A percentile compares a stretch with the other conserved stretches of the same genome.
Evolutionary conservation across 164 flowering plant genomes (phyloP).

Genomic region (Chimonanthus praecox): DNA sequence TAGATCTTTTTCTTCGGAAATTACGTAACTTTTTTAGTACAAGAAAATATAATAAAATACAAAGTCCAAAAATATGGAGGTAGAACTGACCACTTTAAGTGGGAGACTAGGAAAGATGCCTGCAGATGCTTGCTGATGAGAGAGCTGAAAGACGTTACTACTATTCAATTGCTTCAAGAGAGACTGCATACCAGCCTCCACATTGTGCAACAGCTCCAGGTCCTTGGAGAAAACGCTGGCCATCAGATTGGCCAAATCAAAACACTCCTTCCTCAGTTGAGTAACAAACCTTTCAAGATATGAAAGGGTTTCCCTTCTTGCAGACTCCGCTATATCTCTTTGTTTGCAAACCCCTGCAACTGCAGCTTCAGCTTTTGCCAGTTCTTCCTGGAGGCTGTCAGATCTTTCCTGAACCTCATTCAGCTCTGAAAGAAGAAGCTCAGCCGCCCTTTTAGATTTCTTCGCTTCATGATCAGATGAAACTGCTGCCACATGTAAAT

Average conservation of each 20-base stretch:
- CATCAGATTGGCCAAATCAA: slow-evolving; percentile 30
- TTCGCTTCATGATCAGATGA: slow-evolving; percentile 62
- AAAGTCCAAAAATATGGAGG: not conserved
- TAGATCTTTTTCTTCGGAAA: not conserved
- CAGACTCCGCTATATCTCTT: slow-evolving; percentile 54
- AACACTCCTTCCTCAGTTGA: slow-evolving; percentile 37
- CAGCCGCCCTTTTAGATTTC: slow-evolving; percentile 83
- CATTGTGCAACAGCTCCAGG: slow-evolving; percentile 39
- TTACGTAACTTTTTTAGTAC: too few relatives aligned
- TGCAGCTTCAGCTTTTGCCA: slow-evolving; percentile 36
- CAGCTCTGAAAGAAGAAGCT: slow-evolving; percentile 79
- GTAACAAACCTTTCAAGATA: slow-evolving; percentile 38
- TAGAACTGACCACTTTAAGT: slow-evolving; percentile 38
- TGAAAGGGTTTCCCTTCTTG: slow-evolving; percentile 57
- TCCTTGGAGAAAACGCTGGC: slow-evolving; percentile 43
- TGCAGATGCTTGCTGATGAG: slow-evolving; percentile 19
- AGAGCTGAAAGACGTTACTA: slow-evolving; percentile 12
- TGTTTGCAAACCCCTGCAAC: slow-evolving; percentile 45
- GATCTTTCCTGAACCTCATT: slow-evolving; percentile 96
- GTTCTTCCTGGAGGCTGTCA: slow-evolving; percentile 80
- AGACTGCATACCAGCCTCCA: slow-evolving; percentile 40
- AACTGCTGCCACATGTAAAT: slow-evolving; percentile 39
- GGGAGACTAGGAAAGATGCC: slow-evolving; percentile 21
- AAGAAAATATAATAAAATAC: too few relatives aligned
- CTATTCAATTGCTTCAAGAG: slow-evolving; percentile 29